phyloP scores from a whole-genome alignment of 805 yeast genomes.

The Pichia manshurica region DNA sequence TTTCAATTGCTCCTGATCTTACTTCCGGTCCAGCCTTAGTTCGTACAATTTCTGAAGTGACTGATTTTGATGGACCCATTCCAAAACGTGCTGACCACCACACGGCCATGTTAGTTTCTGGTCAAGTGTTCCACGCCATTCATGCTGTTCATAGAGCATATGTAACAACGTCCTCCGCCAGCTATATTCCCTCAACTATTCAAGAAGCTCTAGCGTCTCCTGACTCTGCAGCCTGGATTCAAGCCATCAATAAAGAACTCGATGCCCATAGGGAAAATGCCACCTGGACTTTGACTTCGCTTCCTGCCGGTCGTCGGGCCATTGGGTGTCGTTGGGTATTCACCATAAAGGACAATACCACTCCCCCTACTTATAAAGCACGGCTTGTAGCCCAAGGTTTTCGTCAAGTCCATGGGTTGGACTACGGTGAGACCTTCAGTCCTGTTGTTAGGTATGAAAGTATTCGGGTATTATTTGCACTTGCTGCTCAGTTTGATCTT shows the following conservation, averaged over 20 bases:
- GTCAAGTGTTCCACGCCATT: conserved; percentile 1
- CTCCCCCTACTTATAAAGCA: conserved; percentile 4
- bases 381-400: conserved; percentile 8
- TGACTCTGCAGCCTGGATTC: not conserved
- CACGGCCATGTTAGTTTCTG: no score
- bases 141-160: conserved; percentile 1
- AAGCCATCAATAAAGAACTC: conserved; percentile 1
- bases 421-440: conserved; percentile 4
- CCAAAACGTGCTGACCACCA: not conserved
- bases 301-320: conserved; percentile 2
- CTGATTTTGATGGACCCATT: not conserved
- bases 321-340: conserved; percentile 8
- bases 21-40: not conserved
- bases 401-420: conserved; percentile 5
- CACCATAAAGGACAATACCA: conserved; percentile 5
- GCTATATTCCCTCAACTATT: not conserved
- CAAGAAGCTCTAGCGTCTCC: not conserved
- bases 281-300: not conserved
- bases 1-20: no score
- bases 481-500: conserved; percentile 8
- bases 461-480: conserved; percentile 9
- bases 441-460: conserved; percentile 6
- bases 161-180: not conserved
- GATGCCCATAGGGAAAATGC: not conserved
- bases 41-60: conserved; percentile 4